Percentiles rank a stretch among this genome's conserved stretches.
Conservation (phyloP, 2,329 filamentous ascomycete genomes). For the Sodiomyces alkalinus region DNA sequence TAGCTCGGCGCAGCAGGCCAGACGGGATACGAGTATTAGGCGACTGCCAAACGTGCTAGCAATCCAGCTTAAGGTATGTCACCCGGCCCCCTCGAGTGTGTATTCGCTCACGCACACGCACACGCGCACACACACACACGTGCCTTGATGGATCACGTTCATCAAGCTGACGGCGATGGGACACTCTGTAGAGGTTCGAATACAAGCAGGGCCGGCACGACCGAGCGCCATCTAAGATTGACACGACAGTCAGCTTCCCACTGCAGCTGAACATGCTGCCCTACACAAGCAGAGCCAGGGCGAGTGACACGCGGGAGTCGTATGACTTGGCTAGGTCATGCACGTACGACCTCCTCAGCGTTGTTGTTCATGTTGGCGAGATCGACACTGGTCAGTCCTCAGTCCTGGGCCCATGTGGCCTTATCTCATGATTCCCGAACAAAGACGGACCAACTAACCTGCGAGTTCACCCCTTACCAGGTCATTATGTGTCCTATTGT, state of each 20-base stretch:
- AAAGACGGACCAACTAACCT: neutral
- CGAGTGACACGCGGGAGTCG: slow-evolving; percentile 30
- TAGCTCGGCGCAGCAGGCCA: slow-evolving; percentile 60
- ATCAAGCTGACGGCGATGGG: neutral
- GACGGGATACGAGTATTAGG: slow-evolving; percentile 72
- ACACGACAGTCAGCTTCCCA: slow-evolving; percentile 74
- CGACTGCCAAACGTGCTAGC: slow-evolving; percentile 77
- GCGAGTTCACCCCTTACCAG: too few species aligned
- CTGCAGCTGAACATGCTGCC: slow-evolving; percentile 79
- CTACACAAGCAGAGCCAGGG: slow-evolving; percentile 58
- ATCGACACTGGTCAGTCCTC: slow-evolving; percentile 80
- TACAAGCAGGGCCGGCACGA: slow-evolving; percentile 51
- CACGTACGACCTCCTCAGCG: slow-evolving; percentile 75
- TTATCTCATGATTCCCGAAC: neutral
- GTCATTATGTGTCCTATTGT: slow-evolving; percentile 81
- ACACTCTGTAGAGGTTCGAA: slow-evolving; percentile 45
- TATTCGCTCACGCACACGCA: neutral
- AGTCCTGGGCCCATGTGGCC: neutral
- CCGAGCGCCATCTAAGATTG: slow-evolving; percentile 68
- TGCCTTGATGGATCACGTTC: neutral
- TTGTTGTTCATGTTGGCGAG: slow-evolving; percentile 86
- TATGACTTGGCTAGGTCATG: slow-evolving; percentile 48
- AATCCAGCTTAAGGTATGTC: slow-evolving; percentile 73
- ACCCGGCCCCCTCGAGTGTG: neutral
- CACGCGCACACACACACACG: too few species aligned